Conservation (phyloP, 2,329 filamentous ascomycete genomes). For the Leptographium lundbergii region DNA sequence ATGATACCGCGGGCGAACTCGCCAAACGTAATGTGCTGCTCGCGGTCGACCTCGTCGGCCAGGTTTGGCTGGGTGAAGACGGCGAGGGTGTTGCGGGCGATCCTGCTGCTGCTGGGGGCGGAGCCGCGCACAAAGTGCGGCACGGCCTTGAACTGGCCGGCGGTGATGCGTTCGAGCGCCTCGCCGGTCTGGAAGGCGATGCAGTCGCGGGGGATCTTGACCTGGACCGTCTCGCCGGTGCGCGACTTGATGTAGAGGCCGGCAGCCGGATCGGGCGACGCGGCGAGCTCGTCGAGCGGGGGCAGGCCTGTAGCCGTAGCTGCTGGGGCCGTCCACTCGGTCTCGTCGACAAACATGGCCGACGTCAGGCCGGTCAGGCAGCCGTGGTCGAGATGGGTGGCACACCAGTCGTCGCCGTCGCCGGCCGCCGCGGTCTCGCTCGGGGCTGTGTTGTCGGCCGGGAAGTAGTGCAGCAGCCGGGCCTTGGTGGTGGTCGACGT, state of each 20-base stretch:
- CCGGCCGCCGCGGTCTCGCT: conserved; percentile 12
- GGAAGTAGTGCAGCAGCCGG: conserved; percentile 85
- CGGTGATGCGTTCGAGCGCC: conserved; percentile 78
- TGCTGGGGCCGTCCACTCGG: conserved; percentile 8
- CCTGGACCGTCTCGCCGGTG: conserved; percentile 70
- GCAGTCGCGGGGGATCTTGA: conserved; percentile 80
- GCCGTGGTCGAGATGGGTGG: conserved; percentile 80
- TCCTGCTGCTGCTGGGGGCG: conserved; percentile 29
- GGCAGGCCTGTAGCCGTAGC: conserved; percentile 17
- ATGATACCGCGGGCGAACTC: conserved; percentile 57
- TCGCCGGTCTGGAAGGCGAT: conserved; percentile 95
- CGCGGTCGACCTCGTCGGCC: conserved; percentile 61
- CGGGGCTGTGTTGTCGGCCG: conserved; percentile 20
- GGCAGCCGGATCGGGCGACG: conserved; percentile 69
- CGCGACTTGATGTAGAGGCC: conserved; percentile 93
- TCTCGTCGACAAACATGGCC: conserved; percentile 91
- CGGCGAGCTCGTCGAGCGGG: conserved; percentile 55
- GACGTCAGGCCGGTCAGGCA: conserved; percentile 89
- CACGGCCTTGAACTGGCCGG: conserved; percentile 84
- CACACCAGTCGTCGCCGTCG: conserved; percentile 84
- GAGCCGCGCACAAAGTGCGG: conserved; percentile 88
- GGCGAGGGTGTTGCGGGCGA: conserved; percentile 79
- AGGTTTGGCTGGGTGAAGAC: conserved; percentile 97
- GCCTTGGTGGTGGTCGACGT: conserved; percentile 85
- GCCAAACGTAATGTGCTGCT: conserved; percentile 57